Evolutionary conservation across 2,329 filamentous ascomycete species (phyloP).

Genomic region (Hypoxylon sp.): DNA sequence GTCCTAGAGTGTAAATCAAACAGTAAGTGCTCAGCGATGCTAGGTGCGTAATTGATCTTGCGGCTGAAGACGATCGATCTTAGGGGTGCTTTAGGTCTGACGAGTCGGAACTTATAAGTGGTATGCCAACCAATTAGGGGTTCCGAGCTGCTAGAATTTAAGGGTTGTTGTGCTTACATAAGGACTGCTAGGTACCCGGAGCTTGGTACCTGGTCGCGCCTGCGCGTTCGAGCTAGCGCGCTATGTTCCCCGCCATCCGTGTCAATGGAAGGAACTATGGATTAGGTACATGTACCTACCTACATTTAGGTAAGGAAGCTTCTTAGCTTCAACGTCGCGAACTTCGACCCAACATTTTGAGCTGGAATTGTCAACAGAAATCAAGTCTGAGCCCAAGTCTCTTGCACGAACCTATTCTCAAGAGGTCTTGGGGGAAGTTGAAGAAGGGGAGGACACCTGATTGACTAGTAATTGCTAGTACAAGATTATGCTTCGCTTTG

Average conservation of each 20-base stretch:
- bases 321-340: constrained; percentile 2
- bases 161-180: constrained; percentile 3
- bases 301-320: neutral
- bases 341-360: neutral
- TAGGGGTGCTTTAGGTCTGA: neutral
- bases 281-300: no score
- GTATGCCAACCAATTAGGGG: neutral
- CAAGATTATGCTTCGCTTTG: constrained; percentile 14
- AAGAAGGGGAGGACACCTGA: constrained; percentile 5
- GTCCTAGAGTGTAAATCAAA: neutral
- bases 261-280: neutral
- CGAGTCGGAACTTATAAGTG: constrained; percentile 14
- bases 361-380: neutral
- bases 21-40: neutral
- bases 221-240: constrained; percentile 14
- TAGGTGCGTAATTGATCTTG: constrained; percentile 9
- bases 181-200: neutral
- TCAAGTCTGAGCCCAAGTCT: neutral
- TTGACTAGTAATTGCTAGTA: neutral
- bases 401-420: neutral
- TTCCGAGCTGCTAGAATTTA: constrained; percentile 1
- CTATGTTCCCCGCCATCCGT: constrained; percentile 15
- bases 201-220: neutral
- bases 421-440: constrained; percentile 4
- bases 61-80: constrained; percentile 27